These are phyloP conservation scores for Pseudomicrostroma phylloplanum DNA, from an alignment of 1,284 basidiomycete species.

Conservation along the genomic window DNA sequence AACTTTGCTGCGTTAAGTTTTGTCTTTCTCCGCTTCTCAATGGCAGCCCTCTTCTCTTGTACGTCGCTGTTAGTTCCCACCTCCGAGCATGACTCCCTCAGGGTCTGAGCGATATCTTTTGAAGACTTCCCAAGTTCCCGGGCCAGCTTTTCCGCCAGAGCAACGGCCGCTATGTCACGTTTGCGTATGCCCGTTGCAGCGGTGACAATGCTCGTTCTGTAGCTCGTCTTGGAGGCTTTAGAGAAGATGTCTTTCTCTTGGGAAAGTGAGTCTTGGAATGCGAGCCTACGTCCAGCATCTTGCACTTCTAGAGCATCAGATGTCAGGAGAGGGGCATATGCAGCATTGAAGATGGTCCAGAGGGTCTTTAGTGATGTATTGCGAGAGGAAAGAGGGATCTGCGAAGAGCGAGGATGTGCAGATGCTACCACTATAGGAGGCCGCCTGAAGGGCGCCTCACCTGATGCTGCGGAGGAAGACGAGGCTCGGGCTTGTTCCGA, in stretches of 20 bases:
- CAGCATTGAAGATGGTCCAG: background rate
- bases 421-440: background rate
- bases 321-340: background rate
- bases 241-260: background rate
- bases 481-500: background rate
- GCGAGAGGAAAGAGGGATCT: slow-evolving; percentile 1
- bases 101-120: background rate
- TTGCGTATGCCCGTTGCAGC: background rate
- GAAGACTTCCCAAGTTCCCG: too few species aligned
- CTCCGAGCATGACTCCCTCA: background rate
- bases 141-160: background rate
- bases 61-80: slow-evolving; percentile 60
- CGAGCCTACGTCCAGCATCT: background rate
- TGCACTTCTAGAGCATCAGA: background rate
- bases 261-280: background rate
- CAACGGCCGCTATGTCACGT: background rate
- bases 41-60: slow-evolving; percentile 47
- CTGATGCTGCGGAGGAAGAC: background rate
- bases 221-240: background rate
- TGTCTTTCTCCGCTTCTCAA: background rate
- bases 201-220: slow-evolving; percentile 4
- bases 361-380: background rate
- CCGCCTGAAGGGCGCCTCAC: background rate
- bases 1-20: slow-evolving; percentile 24
- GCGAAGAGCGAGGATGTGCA: background rate